These are phyloP conservation scores for Pythium rishiriense DNA, from an alignment of 352 stramenopile genomes.

Conservation along the genomic window DNA sequence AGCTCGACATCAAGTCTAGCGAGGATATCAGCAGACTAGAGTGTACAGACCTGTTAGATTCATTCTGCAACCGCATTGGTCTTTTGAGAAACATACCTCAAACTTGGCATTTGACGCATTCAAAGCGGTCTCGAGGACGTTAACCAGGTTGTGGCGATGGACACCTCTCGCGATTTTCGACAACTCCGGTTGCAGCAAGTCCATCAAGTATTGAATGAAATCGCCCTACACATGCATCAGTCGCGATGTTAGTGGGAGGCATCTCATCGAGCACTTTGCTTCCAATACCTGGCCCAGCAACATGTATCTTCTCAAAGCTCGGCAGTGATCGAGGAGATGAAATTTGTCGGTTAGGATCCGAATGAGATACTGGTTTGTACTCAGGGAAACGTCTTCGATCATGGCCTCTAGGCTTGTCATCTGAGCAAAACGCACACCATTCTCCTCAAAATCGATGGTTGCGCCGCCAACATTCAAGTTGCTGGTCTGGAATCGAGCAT, in stretches of 20 bases:
- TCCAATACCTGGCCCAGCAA: slow-evolving; percentile 92
- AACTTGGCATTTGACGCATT: slow-evolving; percentile 96
- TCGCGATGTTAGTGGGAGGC: not conserved
- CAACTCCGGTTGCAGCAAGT: slow-evolving; percentile 89
- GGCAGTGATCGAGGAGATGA: slow-evolving; percentile 93
- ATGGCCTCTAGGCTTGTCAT: slow-evolving; percentile 68
- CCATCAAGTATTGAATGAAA: slow-evolving; percentile 97
- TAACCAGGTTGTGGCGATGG: slow-evolving; percentile 95
- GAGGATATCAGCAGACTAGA: slow-evolving; percentile 88
- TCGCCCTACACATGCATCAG: slow-evolving; percentile 71
- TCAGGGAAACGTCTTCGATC: slow-evolving; percentile 77
- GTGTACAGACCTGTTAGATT: not conserved
- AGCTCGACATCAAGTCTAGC: slow-evolving; percentile 92
- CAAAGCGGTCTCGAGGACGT: slow-evolving; percentile 94
- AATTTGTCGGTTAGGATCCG: slow-evolving; percentile 92
- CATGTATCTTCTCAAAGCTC: slow-evolving; percentile 97
- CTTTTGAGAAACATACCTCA: slow-evolving; percentile 52
- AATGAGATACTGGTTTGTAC: slow-evolving; percentile 91
- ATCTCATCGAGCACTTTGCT: not conserved
- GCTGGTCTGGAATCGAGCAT: slow-evolving; percentile 34
- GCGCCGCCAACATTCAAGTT: slow-evolving; percentile 37
- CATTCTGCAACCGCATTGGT: not conserved
- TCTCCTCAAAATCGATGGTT: slow-evolving; percentile 55
- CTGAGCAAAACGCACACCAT: slow-evolving; percentile 68
- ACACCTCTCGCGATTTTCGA: slow-evolving; percentile 90